Conservation (phyloP, 768 basidiomycete species). For the Boletus rubroflammeus region DNA sequence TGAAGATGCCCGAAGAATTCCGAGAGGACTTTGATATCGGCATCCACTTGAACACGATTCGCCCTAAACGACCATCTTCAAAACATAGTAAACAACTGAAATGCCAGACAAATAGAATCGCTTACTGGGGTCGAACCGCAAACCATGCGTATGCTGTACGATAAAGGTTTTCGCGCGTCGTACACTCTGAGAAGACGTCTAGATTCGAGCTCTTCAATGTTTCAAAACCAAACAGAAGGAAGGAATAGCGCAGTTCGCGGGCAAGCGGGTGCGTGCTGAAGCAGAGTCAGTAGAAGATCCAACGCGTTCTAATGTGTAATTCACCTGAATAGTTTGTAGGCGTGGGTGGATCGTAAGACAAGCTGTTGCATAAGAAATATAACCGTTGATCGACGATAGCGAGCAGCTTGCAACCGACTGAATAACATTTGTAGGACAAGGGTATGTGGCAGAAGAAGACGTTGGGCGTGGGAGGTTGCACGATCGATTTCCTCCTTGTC, state of each 20-base stretch:
- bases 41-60: conserved; percentile 83
- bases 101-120: neutral
- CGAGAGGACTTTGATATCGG: conserved; percentile 81
- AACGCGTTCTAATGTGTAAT: conserved; percentile 3
- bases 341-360: conserved; percentile 75
- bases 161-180: conserved; percentile 74
- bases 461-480: conserved; percentile 61
- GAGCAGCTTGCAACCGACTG: conserved; percentile 89
- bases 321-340: conserved; percentile 73
- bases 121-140: conserved; percentile 87
- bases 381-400: conserved; percentile 79
- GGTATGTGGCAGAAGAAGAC: conserved; percentile 77
- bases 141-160: conserved; percentile 88
- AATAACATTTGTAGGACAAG: conserved; percentile 84
- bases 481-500: conserved; percentile 82
- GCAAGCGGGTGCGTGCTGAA: conserved; percentile 87
- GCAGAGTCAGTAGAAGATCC: neutral
- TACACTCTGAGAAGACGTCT: conserved; percentile 76
- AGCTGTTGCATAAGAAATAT: conserved; percentile 83
- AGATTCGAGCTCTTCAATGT: conserved; percentile 83
- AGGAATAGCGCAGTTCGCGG: conserved; percentile 84
- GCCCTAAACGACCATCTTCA: conserved; percentile 94
- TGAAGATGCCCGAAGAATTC: conserved; percentile 81
- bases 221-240: conserved; percentile 92
- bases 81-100: neutral